Percentiles rank a stretch among this genome's conserved stretches.
Conservation (phyloP, 1,284 basidiomycete species). For the Xerocomus nothofagi region DNA sequence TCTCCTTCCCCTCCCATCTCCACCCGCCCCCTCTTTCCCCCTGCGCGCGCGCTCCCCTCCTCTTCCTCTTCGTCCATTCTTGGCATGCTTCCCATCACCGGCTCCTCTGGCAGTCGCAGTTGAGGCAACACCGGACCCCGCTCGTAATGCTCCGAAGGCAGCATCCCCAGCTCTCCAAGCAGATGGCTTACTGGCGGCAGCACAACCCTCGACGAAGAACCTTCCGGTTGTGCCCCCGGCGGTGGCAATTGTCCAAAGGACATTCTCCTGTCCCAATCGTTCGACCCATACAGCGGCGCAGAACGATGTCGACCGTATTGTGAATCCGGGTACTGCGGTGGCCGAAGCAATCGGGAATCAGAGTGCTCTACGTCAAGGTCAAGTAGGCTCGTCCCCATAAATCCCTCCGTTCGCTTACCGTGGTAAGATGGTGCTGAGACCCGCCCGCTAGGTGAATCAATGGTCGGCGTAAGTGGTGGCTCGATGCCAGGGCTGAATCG, state of each 20-base stretch:
- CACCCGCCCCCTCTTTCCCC: conserved; percentile 22
- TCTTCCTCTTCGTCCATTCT: conserved; percentile 16
- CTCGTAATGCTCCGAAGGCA: conserved; percentile 20
- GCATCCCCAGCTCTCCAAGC: conserved; percentile 27
- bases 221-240: conserved; percentile 16
- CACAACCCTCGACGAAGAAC: conserved; percentile 25
- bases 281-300: conserved; percentile 27
- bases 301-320: conserved; percentile 28
- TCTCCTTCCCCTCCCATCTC: conserved; percentile 16
- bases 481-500: conserved; percentile 11
- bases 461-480: conserved; percentile 20
- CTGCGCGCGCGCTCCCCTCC: conserved; percentile 8
- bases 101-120: conserved; percentile 29
- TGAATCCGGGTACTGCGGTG: conserved; percentile 18
- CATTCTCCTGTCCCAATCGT: conserved; percentile 23
- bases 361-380: conserved; percentile 19
- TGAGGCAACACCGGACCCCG: conserved; percentile 30
- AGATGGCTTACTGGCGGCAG: conserved; percentile 32
- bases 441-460: conserved; percentile 10
- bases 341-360: conserved; percentile 22
- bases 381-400: neutral
- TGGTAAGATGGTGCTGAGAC: conserved; percentile 15
- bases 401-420: conserved; percentile 18
- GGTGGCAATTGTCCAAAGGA: conserved; percentile 26
- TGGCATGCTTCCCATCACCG: conserved; percentile 4